Evolutionary conservation across 1,284 basidiomycete species (phyloP), one percentile per base, ranked within the genome.

Genomic region (Golubevia pallescens): DNA sequence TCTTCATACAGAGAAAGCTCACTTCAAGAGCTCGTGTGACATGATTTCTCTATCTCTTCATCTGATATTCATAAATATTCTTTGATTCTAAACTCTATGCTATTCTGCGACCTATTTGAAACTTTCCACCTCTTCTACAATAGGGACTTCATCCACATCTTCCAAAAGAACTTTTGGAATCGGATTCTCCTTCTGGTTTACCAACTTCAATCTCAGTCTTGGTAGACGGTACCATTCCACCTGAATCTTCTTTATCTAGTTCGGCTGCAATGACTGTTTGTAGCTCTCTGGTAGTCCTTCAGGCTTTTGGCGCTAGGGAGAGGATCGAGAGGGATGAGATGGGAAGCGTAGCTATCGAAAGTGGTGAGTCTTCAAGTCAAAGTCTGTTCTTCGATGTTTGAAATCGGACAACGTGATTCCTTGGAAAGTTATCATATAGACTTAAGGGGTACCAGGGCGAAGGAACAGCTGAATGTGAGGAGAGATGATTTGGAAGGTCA

Each of bases 181-280:
- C n/a, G n/a, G n/a, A n/a, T n/a, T n/a, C n/a, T n/a, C n/a, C n/a
- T n/a, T 65, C 10, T 61, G 68, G 55, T 54, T 75, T 5, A 61
- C 65, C n/a, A 65, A 59, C 54, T 21, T 21, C 20, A 19, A 70
- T 85, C 54, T 62, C 75, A 20, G 74, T 85, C 42, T 63, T 85
- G 10, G 76, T 85, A 13, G 76, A 80, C 55, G 81, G 82, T 23
- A 80, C 75, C 14, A 77, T 85, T 14, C 82, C 82, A 1, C 81
- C 82, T 2, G 82, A 80, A 28, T 70, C 66, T 8, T 73, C 71
- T 23, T 63, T 85, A n/a, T 74, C 70, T 64, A 76, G 73, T 1
- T 71, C 68, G 52, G 82, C 82, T 0, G 82, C 82, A 6, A 84
- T 85, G 82, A 85, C 82, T 6, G 75, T 71, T 1, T 80, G 78